Conservation (phyloP, 2,329 filamentous ascomycete species). For the Alternaria angustiovoidea region DNA sequence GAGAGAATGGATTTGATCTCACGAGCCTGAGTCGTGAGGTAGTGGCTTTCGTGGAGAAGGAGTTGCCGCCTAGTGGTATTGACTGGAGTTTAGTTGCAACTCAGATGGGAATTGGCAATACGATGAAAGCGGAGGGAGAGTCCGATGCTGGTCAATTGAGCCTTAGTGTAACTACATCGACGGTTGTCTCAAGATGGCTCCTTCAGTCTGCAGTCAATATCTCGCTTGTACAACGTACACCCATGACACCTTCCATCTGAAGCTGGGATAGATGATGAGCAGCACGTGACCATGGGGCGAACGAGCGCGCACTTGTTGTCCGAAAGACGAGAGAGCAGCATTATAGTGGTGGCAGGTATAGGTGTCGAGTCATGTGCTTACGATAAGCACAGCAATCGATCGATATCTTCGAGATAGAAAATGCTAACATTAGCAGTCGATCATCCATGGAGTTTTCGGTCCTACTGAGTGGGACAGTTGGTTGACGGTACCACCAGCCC, state of each 20-base stretch:
- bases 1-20: background rate
- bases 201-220: background rate
- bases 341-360: background rate
- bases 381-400: background rate
- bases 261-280: background rate
- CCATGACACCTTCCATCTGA: background rate
- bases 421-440: background rate
- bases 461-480: background rate
- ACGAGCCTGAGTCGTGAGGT: background rate
- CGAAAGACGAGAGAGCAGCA: background rate
- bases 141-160: background rate
- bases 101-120: background rate
- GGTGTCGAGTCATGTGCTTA: constrained; percentile 1
- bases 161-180: background rate
- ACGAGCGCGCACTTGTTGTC: background rate
- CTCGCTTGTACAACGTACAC: background rate
- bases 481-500: background rate
- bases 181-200: background rate
- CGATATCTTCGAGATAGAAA: background rate
- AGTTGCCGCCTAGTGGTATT: background rate
- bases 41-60: background rate
- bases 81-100: background rate
- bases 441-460: background rate
- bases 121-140: background rate
- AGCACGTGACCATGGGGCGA: background rate